Evolutionary conservation across 1,284 basidiomycete genomes (phyloP).

Genomic region (Pseudozyma pruni): DNA sequence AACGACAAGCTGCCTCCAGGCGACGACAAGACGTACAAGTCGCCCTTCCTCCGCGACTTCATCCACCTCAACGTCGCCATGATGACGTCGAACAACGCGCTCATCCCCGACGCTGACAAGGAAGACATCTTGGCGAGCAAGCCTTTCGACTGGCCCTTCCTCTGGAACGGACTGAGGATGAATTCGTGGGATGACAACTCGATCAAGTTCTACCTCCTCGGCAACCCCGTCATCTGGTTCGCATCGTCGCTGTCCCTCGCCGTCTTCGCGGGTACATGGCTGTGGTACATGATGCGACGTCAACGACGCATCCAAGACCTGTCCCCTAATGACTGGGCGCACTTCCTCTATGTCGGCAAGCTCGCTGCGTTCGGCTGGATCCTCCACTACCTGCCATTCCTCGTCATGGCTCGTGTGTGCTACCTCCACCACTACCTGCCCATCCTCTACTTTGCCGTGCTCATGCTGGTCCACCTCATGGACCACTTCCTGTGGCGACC

Average conservation of each 20-base stretch:
- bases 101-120: slow-evolving; percentile 96
- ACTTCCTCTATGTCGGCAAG: slow-evolving; percentile 92
- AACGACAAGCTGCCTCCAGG: slow-evolving; percentile 89
- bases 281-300: slow-evolving; percentile 80
- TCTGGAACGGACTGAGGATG: slow-evolving; percentile 87
- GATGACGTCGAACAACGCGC: slow-evolving; percentile 99
- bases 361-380: slow-evolving; percentile 91
- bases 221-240: slow-evolving; percentile 95
- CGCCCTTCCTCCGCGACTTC: slow-evolving; percentile 95
- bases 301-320: slow-evolving; percentile 92
- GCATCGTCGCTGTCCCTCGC: slow-evolving; percentile 77
- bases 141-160: slow-evolving; percentile 92
- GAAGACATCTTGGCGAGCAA: slow-evolving; percentile 93
- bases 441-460: slow-evolving; percentile 92
- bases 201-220: slow-evolving; percentile 92
- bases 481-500: slow-evolving; percentile 79
- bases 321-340: slow-evolving; percentile 87
- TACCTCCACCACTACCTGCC: slow-evolving; percentile 87
- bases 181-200: slow-evolving; percentile 92
- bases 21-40: slow-evolving; percentile 83
- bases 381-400: slow-evolving; percentile 90
- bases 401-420: slow-evolving; percentile 74
- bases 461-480: slow-evolving; percentile 88
- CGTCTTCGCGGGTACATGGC: slow-evolving; percentile 73
- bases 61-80: slow-evolving; percentile 99